A percentile compares a stretch with the other conserved stretches of the same genome.
These are phyloP conservation scores for Camillea tinctor DNA, from an alignment of 2,329 filamentous ascomycete genomes.

Conservation along the genomic window DNA sequence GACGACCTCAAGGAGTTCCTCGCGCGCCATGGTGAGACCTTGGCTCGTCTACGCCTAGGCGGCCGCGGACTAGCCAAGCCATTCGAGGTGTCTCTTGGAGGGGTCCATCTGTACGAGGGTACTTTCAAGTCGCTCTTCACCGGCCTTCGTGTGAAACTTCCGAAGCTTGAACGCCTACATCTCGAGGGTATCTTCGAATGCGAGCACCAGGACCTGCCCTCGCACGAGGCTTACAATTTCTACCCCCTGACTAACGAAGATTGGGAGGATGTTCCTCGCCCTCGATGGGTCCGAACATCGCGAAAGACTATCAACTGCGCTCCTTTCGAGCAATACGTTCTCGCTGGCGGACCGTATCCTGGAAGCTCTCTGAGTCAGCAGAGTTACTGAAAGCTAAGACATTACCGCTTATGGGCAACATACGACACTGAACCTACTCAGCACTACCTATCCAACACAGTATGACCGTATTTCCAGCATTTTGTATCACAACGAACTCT, in stretches of 20 bases:
- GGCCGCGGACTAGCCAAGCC: conserved; percentile 41
- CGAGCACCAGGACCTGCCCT: conserved; percentile 36
- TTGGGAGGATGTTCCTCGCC: conserved; percentile 35
- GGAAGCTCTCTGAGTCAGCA: conserved; percentile 21
- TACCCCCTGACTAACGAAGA: conserved; percentile 41
- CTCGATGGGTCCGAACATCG: conserved; percentile 30
- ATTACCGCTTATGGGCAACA: background rate
- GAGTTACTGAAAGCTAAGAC: conserved; percentile 14
- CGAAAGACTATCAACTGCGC: conserved; percentile 36
- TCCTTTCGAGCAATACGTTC: conserved; percentile 42
- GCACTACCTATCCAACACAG: background rate
- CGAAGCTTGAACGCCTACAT: conserved; percentile 41
- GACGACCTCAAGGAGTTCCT: conserved; percentile 44
- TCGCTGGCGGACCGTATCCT: conserved; percentile 39
- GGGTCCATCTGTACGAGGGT: conserved; percentile 45
- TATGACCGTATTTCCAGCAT: background rate
- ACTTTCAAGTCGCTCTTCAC: conserved; percentile 44
- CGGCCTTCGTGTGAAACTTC: conserved; percentile 36
- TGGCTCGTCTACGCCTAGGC: conserved; percentile 44
- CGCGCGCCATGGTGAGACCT: conserved; percentile 37
- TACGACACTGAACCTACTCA: background rate
- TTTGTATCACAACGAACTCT: background rate
- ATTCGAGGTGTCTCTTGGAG: conserved; percentile 41
- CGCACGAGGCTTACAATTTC: conserved; percentile 43
- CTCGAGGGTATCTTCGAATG: conserved; percentile 47